A percentile compares a stretch with the other conserved stretches of the same genome.
phyloP scores from a whole-genome alignment of 768 basidiomycete species.

The Kwoniella shandongensis region DNA sequence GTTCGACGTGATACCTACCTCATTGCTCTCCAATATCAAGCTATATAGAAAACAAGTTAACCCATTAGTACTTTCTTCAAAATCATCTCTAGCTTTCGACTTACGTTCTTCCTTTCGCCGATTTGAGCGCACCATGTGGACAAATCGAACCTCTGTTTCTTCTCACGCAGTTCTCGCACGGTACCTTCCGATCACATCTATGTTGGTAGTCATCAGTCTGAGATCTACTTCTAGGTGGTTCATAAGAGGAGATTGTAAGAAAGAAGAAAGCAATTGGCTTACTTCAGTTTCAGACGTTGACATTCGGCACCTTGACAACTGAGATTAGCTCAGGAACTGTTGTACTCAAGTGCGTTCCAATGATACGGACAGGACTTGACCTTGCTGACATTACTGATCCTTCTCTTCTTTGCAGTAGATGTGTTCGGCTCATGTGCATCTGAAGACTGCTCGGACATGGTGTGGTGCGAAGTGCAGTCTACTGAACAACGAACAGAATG shows the following conservation, averaged over 20 bases:
- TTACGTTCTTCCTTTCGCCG: too few relatives aligned
- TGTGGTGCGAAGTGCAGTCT: too few relatives aligned
- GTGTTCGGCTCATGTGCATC: too few relatives aligned
- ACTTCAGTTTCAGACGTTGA: slow-evolving; percentile 18
- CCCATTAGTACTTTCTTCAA: background rate
- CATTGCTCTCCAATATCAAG: slow-evolving; percentile 20
- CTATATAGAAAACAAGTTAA: background rate
- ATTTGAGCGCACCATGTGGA: slow-evolving; percentile 17
- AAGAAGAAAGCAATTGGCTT: slow-evolving; percentile 11
- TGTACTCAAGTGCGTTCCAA: too few relatives aligned
- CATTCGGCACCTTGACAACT: slow-evolving; percentile 12
- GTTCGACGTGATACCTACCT: slow-evolving; percentile 2
- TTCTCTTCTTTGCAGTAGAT: too few relatives aligned
- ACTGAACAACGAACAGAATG: too few relatives aligned
- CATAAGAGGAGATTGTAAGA: slow-evolving; percentile 14
- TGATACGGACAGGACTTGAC: too few relatives aligned
- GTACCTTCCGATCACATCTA: background rate
- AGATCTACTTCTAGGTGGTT: too few relatives aligned
- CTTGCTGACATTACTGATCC: too few relatives aligned
- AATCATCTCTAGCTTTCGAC: background rate
- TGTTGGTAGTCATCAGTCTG: slow-evolving; percentile 13
- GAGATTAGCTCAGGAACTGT: background rate
- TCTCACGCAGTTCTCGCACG: background rate
- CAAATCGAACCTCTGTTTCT: slow-evolving; percentile 4
- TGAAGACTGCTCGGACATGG: too few relatives aligned